Evolutionary conservation across 768 basidiomycete species (phyloP), one percentile per base, ranked within the genome.

Genomic region (Lenzites betulinus): DNA sequence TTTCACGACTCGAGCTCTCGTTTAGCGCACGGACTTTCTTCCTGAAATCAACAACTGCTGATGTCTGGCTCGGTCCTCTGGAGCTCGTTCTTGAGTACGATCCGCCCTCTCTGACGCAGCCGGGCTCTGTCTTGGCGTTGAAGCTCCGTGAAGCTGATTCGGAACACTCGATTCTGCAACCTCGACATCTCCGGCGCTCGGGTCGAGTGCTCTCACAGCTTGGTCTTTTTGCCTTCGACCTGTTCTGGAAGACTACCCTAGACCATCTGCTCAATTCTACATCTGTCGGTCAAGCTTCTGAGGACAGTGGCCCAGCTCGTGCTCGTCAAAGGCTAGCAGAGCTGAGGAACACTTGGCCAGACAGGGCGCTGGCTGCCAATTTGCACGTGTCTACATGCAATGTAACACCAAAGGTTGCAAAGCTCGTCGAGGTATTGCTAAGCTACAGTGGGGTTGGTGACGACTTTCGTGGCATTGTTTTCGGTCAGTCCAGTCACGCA

Each of bases 191-290:
- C 67, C 74, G 69, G 43, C 75, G 78, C 26, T 82, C 86, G 12
- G 78, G 76, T 20, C 70, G 73, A 64, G 79, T 79, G 20, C 71
- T 81, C 36, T 67, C 71, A 26, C 83, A 89, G 67, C 68, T 92
- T 30, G 91, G 91, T 7, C 64, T 79, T 38, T 91, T 87, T 64
- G 90, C 87, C 49, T 78, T 85, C 38, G 88, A 92, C 64, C 74
- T 90, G 36, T 74, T 88, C 50, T 92, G 88, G 90, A 78, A 85
- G 63, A 79, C 79, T 43, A 79, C 79, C 22, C 63, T 82, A 50
- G 69, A 75, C 48, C 74, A 74, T 7, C 74, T 79, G 18, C 69
- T 74, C n/a, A 3, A 72, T 74, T 44, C 77, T 76, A 7, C 73
- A 72, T 26, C 55, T 55, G 16, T 55, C 58, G 11, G 22, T 3